Percentiles rank a stretch among this genome's conserved stretches.
Conservation (phyloP, 2,329 filamentous ascomycete genomes). For the Fusarium torulosum region DNA sequence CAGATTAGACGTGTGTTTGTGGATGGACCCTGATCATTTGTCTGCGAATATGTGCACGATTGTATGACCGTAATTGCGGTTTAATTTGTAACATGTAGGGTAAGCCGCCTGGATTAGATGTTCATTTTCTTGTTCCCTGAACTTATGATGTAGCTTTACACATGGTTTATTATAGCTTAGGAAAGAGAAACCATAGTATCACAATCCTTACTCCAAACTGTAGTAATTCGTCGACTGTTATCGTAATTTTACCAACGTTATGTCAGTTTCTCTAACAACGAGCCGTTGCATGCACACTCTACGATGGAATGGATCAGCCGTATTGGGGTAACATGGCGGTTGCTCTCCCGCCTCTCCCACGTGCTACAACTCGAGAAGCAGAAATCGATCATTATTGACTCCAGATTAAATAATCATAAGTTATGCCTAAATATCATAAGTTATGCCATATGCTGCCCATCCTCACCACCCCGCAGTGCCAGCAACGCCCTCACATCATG, state of each 20-base stretch:
- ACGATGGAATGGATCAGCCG: not conserved
- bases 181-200: too few species aligned
- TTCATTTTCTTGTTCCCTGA: not conserved
- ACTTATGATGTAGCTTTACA: not conserved
- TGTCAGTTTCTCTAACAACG: not conserved
- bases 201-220: not conserved
- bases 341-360: slow-evolving; percentile 30
- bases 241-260: not conserved
- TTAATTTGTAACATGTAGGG: not conserved
- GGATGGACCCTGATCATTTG: slow-evolving; percentile 40
- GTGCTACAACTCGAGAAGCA: slow-evolving; percentile 21
- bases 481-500: slow-evolving; percentile 94
- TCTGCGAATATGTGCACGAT: not conserved
- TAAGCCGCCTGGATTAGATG: not conserved
- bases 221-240: not conserved
- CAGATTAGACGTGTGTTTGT: slow-evolving; percentile 26
- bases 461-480: slow-evolving; percentile 88
- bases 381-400: slow-evolving; percentile 32
- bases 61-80: not conserved
- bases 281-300: too few species aligned
- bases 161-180: not conserved
- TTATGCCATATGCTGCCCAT: slow-evolving; percentile 69
- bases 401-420: slow-evolving; percentile 31
- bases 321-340: slow-evolving; percentile 3
- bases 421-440: slow-evolving; percentile 26